Evolutionary conservation across 768 basidiomycete species (phyloP).

Genomic region (Lactarius sp.): DNA sequence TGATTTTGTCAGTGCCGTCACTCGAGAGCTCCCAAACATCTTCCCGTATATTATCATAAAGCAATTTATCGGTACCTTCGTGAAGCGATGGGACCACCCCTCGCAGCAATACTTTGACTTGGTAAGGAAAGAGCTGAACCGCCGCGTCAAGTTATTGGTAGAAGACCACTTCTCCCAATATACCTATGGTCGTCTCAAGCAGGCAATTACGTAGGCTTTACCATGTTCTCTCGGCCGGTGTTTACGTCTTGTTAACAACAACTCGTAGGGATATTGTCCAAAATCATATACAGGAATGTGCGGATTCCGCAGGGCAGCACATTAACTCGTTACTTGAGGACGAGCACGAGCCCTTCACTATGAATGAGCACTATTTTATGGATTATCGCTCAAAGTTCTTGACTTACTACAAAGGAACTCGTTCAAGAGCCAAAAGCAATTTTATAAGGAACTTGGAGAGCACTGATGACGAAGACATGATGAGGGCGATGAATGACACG

Average conservation of each 20-base stretch:
- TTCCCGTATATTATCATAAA: conserved; percentile 45
- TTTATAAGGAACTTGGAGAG: neutral
- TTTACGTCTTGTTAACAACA: neutral
- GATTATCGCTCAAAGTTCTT: conserved; percentile 45
- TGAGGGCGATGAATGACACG: conserved; percentile 24
- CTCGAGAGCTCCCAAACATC: conserved; percentile 61
- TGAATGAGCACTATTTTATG: conserved; percentile 27
- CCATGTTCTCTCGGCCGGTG: neutral
- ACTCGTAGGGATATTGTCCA: conserved; percentile 10
- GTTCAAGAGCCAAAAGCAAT: conserved; percentile 8
- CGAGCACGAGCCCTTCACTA: conserved; percentile 27
- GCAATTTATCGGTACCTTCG: conserved; percentile 24
- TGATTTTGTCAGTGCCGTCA: conserved; percentile 44
- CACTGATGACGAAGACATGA: neutral
- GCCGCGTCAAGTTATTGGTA: conserved; percentile 21
- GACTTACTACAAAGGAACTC: conserved; percentile 40
- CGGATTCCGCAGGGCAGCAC: neutral
- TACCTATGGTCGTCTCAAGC: conserved; percentile 24
- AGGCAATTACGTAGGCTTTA: conserved; percentile 16
- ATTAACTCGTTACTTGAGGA: conserved; percentile 15
- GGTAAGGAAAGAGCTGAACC: conserved; percentile 20
- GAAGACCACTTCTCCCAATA: conserved; percentile 26
- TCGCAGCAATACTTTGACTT: conserved; percentile 26
- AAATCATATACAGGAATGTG: conserved; percentile 10
- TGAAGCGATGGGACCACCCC: conserved; percentile 24